These are phyloP conservation scores for Prunus armeniaca DNA, from an alignment of 306 rosid species.

Conservation along the genomic window DNA sequence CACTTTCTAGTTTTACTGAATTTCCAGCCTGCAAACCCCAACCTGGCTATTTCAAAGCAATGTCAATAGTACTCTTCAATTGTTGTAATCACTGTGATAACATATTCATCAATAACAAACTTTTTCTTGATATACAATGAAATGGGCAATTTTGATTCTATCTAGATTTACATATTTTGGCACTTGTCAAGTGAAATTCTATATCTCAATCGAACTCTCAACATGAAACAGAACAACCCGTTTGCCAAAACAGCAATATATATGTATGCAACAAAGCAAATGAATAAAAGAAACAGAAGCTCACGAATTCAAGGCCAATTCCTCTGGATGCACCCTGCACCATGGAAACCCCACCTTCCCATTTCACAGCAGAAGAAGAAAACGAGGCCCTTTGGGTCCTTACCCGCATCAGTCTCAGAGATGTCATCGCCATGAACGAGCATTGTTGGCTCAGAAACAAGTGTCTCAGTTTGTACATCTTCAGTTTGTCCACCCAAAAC, in stretches of 20 bases:
- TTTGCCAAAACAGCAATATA: background rate
- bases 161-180: too few species aligned
- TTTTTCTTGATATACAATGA: too few species aligned
- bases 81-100: too few species aligned
- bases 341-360: slow-evolving; percentile 58
- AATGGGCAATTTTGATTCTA: too few species aligned
- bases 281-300: slow-evolving; percentile 9
- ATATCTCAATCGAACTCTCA: background rate
- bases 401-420: slow-evolving; percentile 11
- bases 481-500: background rate
- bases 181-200: background rate
- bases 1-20: background rate
- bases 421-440: slow-evolving; percentile 17
- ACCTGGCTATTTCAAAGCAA: too few species aligned
- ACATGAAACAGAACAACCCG: slow-evolving; percentile 2
- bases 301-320: slow-evolving; percentile 57
- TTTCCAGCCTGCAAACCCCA: background rate
- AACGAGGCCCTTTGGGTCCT: slow-evolving; percentile 14
- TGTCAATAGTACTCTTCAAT: too few species aligned
- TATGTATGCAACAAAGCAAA: background rate
- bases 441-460: slow-evolving; percentile 23
- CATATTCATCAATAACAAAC: too few species aligned
- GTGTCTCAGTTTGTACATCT: background rate
- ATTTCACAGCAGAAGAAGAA: slow-evolving; percentile 35
- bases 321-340: slow-evolving; percentile 59